Evolutionary conservation across 768 basidiomycete species (phyloP), one percentile per base, ranked within the genome.

Genomic region (Lactarius trivialis): DNA sequence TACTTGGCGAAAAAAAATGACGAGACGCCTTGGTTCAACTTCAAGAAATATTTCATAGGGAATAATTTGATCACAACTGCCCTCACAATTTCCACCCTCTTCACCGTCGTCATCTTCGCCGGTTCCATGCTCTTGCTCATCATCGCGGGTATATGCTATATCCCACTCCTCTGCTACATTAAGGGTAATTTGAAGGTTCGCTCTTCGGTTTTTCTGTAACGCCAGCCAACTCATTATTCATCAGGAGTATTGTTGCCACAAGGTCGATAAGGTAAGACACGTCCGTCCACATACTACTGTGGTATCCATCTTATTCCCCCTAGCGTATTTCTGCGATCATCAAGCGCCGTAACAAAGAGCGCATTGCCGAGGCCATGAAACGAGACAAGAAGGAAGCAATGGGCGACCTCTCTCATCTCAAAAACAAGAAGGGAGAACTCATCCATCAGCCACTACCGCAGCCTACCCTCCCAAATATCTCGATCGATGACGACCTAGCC

Each of bases 231-330:
- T 64, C 50, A 28, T 39, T 45, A 14, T 48, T 15, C 24, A 50
- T 15, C 66, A 92, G 88, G 96, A 99, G 81, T 98, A 97, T 76
- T 92, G 91, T 74, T 98, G 95, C 73, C 93, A 98, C 79, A 97
- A 98, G 75, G 93, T 98, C 55, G 96, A 99, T 78, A 98, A 98
- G 84, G 91, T 92, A 71, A 60, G 70, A 64, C 33, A 61, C 28
- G 14, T 30, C 30, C 30, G 14, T 30, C 12, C n/a, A 53, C 21
- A 5, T 49, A 12, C n/a, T 60, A n/a, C 60, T 65, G 19, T 57
- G 24, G 37, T 39, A 33, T 43, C 64, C 58, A 51, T 45, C 64
- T 68, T 37, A 71, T 52, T 21, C 53, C 58, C 24, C 49, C 36
- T 64, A 93, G 91, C 93, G 96, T 65, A 98, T 98, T 68, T 83